Evolutionary conservation across 257 asterid species (phyloP), one percentile per base, ranked within the genome.

Genomic region (Orobanche coerulescens): DNA sequence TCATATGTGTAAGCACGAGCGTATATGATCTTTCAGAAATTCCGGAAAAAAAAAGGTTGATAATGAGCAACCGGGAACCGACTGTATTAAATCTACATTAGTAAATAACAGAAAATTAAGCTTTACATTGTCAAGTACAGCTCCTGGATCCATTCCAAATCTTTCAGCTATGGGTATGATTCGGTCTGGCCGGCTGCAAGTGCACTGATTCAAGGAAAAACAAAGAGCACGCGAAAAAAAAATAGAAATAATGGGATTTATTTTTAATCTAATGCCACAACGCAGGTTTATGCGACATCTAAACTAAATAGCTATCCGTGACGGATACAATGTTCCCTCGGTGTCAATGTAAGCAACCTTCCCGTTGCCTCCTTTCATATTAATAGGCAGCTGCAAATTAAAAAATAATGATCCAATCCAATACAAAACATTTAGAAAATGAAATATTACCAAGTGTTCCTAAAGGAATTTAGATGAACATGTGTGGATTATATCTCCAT

Each of bases 1-100:
- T 92, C 98, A 13, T 92, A 92, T 59, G 98, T 92, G 83, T 92
- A 92, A 25, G 98, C 98, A 46, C 98, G 98, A 55, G 98, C 98
- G 69, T 92, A 88, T 28, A 93, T 89, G 76, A 93, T 93, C 98
- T 93, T 62, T 51, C 28, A 57, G 34, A 62, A 55, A 55, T 24
- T 54, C 31, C 60, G 2, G 7, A 22, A 18, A 52, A 24, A 23
- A 46, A 26, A 52, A n/a, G 18, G 40, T 5, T 31, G 25, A 31
- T 18, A 71, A 63, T 62, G 43, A 55, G 75, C 52, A 31, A 33
- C 58, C 11, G 51, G 56, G 15, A 16, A 67, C 20, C 30, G 64
- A 44, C 7, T 55, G 24, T n/a, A 64, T 26, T 11, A 52, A 31
- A 6, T 22, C 28, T 13, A 44, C 59, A 44, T 55, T 9, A 28